Percentiles rank a stretch among this genome's conserved stretches.
These are phyloP conservation scores for Phytophthora brassicae DNA, from an alignment of 352 stramenopile genomes.

Conservation along the genomic window DNA sequence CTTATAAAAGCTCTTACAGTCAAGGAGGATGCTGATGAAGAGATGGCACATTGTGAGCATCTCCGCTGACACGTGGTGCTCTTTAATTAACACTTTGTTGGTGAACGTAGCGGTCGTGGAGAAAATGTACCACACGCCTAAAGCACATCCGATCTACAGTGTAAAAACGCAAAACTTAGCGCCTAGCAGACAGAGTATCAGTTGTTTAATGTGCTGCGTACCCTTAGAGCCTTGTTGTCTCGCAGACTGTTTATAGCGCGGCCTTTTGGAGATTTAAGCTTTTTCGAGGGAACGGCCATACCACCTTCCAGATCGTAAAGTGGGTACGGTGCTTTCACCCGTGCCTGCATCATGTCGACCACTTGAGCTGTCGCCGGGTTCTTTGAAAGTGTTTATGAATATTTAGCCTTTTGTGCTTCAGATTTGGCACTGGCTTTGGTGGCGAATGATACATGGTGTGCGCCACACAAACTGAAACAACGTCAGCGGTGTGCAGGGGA, in stretches of 20 bases:
- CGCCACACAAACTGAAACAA: conserved; percentile 1
- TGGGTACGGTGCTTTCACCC: conserved; percentile 32
- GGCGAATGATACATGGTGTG: conserved; percentile 8
- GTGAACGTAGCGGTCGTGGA: conserved; percentile 80
- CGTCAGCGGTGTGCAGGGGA: not conserved
- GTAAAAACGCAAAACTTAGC: not conserved
- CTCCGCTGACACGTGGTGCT: conserved; percentile 82
- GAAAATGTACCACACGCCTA: conserved; percentile 83
- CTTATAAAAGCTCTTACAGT: conserved; percentile 48
- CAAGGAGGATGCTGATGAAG: conserved; percentile 75
- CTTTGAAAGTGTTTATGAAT: conserved; percentile 25
- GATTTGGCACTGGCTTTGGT: conserved; percentile 11
- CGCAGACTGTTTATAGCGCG: conserved; percentile 20
- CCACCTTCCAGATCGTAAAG: conserved; percentile 40
- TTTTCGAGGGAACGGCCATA: conserved; percentile 16
- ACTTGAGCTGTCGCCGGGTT: conserved; percentile 14
- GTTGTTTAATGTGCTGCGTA: not conserved
- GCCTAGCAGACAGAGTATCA: not conserved
- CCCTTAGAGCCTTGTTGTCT: conserved; percentile 35
- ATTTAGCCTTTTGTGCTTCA: too few species aligned
- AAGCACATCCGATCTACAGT: conserved; percentile 29
- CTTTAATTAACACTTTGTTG: conserved; percentile 87
- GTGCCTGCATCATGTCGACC: conserved; percentile 17
- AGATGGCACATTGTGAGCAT: conserved; percentile 87
- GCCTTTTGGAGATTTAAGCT: conserved; percentile 29